Evolutionary conservation across 2,329 filamentous ascomycete species (phyloP).

Genomic region (Phialocephala sp.): DNA sequence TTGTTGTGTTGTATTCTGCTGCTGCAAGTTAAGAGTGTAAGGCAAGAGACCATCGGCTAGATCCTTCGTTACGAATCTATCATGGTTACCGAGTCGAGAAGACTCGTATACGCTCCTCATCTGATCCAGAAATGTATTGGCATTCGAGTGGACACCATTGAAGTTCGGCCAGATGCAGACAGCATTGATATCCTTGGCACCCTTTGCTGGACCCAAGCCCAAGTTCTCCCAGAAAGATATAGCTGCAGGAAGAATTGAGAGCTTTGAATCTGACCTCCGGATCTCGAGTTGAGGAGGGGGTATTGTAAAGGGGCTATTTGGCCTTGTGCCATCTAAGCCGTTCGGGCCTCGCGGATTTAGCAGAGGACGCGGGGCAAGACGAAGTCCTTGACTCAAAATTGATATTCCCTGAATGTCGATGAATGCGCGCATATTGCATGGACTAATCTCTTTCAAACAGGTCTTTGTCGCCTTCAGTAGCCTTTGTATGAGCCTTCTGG

Average conservation of each 20-base stretch:
- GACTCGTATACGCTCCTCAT: slow-evolving; percentile 75
- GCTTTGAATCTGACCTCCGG: slow-evolving; percentile 68
- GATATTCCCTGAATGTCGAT: slow-evolving; percentile 64
- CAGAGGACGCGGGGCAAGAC: slow-evolving; percentile 47
- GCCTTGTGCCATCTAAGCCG: slow-evolving; percentile 44
- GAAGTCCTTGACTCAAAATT: slow-evolving; percentile 56
- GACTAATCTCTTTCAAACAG: slow-evolving; percentile 50
- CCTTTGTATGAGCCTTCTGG: slow-evolving; percentile 48
- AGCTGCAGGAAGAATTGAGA: slow-evolving; percentile 77
- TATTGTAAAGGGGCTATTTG: slow-evolving; percentile 64
- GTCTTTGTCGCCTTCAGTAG: slow-evolving; percentile 52
- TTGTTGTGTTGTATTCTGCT: slow-evolving; percentile 45
- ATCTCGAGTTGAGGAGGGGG: slow-evolving; percentile 74
- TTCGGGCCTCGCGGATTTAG: slow-evolving; percentile 34
- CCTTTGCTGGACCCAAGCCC: slow-evolving; percentile 73
- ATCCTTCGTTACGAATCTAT: slow-evolving; percentile 47
- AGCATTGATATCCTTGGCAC: slow-evolving; percentile 72
- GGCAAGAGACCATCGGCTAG: slow-evolving; percentile 42
- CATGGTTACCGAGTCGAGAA: slow-evolving; percentile 72
- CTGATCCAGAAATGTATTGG: slow-evolving; percentile 68
- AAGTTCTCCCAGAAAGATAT: slow-evolving; percentile 83
- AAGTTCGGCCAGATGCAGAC: slow-evolving; percentile 74
- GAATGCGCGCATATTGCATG: slow-evolving; percentile 54
- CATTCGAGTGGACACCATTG: slow-evolving; percentile 65
- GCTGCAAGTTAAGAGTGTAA: slow-evolving; percentile 41